Percentiles rank a stretch among this genome's conserved stretches.
phyloP scores from a whole-genome alignment of 176 grass and related monocot genomes.

The Melocanna baccifera region DNA sequence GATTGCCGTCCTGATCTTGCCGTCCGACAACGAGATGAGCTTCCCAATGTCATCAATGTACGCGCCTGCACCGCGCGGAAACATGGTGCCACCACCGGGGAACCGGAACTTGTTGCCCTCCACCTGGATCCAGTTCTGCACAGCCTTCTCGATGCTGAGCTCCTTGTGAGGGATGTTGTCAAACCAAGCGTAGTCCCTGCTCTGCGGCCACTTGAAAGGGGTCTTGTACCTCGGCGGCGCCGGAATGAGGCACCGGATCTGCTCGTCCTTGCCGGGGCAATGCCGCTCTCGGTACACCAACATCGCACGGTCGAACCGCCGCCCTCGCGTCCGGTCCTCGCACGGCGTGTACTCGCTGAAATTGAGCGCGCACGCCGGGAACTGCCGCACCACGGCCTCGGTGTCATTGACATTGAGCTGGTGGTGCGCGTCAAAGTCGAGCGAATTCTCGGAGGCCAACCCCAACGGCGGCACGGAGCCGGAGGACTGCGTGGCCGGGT shows the following conservation, averaged over 20 bases:
- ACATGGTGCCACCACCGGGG: conserved; percentile 90
- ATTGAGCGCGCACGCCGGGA: conserved; percentile 65
- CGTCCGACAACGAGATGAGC: conserved; percentile 69
- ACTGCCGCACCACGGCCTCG: conserved; percentile 3
- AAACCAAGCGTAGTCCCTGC: conserved; percentile 85
- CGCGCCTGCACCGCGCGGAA: conserved; percentile 69
- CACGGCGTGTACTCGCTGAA: conserved; percentile 94
- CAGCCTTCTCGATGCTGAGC: conserved; percentile 94
- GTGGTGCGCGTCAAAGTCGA: conserved; percentile 86
- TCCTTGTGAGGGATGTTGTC: conserved; percentile 98
- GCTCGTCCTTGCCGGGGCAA: conserved; percentile 69
- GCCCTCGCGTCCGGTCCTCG: conserved; percentile 66
- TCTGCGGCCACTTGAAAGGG: conserved; percentile 78
- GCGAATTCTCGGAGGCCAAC: conserved; percentile 1
- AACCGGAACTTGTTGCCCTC: conserved; percentile 82
- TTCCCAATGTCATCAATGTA: conserved; percentile 87
- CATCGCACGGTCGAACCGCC: conserved; percentile 64
- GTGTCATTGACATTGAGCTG: conserved; percentile 48
- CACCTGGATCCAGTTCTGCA: conserved; percentile 96
- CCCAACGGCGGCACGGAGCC: conserved; percentile 31
- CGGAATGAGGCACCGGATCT: conserved; percentile 72
- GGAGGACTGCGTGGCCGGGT: conserved; percentile 22
- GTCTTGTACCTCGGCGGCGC: conserved; percentile 73
- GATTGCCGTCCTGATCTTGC: conserved; percentile 78
- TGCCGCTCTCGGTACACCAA: conserved; percentile 84